Base-by-base conservation (phyloP, 1,284 basidiomycete genomes). In the Cryptococcus sp. region DNA sequence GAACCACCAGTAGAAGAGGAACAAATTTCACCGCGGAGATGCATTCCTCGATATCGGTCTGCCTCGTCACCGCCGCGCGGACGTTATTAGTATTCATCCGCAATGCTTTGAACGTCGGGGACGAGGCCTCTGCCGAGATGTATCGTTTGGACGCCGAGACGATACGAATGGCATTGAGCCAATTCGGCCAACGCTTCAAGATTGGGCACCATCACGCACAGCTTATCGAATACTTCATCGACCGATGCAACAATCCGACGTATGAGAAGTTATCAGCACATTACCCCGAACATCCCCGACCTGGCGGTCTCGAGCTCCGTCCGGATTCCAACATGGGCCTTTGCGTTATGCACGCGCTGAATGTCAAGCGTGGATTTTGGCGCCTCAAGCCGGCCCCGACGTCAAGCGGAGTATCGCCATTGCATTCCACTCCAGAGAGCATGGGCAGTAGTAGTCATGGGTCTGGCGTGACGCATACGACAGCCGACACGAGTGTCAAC, bases 311-410 rank as follows among this genome's bases (percentile, higher is more conserved):
- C 17, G 67, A 69, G 27, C 66, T 77, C 6, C 66, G 60, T 10
- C 64, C 61, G 2, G 56, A 59, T 8, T 47, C 70, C 15, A 64
- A 77, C 50, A 67, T 75, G 39, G 75, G 75, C 17, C 27, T 57
- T 16, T 72, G 70, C 55, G 65, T 75, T 42, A 25, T 71, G 39
- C 73, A 74, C 53, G 74, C 75, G 19, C 65, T 77, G 20, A 74
- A 76, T 54, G 67, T 77, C 64, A 77, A 77, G 57, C 60, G 75
- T 52, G 75, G 75, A 1, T 77, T 62, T 65, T 77, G 75, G 75
- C 53, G 62, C 20, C 25, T 19, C 23, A 10, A 42, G 25, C 39
- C 5, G 56, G n/a, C 50, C 40, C 25, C 55, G 8, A 39, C 51
- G 11, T 45, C 65, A 3, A 46, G 56, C 11, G 68, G 65, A 16